These are phyloP conservation scores for Pluteus cervinus DNA, from an alignment of 768 basidiomycete genomes.

Conservation along the genomic window DNA sequence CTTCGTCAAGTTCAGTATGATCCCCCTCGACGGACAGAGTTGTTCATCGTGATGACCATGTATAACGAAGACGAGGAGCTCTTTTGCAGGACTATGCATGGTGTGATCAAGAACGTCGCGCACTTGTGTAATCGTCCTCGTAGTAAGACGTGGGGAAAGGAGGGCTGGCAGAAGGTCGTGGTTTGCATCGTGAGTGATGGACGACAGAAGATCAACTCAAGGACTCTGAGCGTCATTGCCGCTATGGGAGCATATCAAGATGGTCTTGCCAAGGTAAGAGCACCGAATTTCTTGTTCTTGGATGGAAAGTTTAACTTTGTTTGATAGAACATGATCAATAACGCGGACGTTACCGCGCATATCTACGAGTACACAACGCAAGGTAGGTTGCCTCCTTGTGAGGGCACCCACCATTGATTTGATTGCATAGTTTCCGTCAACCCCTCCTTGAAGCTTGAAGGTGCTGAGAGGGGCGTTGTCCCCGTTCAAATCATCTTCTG, in stretches of 20 bases:
- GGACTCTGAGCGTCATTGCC: constrained; percentile 82
- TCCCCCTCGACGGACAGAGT: constrained; percentile 83
- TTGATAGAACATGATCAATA: constrained; percentile 65
- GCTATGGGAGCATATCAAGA: constrained; percentile 96
- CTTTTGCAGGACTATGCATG: constrained; percentile 92
- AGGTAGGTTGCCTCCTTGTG: constrained; percentile 37
- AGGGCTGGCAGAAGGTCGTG: constrained; percentile 98
- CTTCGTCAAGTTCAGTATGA: constrained; percentile 90
- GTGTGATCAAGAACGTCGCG: constrained; percentile 90
- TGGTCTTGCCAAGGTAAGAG: constrained; percentile 75
- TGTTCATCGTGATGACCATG: constrained; percentile 99
- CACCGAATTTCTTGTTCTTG: neutral
- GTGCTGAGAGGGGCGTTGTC: constrained; percentile 70
- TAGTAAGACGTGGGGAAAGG: constrained; percentile 94
- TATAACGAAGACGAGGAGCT: constrained; percentile 92
- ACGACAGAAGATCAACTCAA: constrained; percentile 75
- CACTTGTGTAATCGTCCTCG: constrained; percentile 82
- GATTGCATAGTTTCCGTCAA: constrained; percentile 67
- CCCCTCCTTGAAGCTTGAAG: constrained; percentile 76
- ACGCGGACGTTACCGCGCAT: constrained; percentile 79
- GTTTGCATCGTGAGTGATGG: constrained; percentile 91
- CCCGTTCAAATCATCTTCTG: constrained; percentile 94
- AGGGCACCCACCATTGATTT: constrained; percentile 3
- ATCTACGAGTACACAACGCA: constrained; percentile 95
- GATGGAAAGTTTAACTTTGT: neutral